Base-by-base conservation (phyloP, 768 basidiomycete genomes). In the Lentinula lateritia region DNA sequence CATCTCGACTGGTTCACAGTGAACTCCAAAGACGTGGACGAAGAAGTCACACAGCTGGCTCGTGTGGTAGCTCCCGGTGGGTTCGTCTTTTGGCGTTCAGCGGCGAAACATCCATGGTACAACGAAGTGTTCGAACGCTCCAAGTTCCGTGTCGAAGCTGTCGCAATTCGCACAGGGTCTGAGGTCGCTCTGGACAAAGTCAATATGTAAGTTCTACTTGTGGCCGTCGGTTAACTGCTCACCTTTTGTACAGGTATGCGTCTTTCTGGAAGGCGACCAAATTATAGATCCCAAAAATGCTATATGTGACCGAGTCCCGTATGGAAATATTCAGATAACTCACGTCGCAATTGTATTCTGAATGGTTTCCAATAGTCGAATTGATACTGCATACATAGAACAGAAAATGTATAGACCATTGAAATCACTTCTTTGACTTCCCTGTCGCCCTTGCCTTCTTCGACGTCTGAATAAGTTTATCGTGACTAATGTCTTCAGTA, bases 21-120 rank as follows among this genome's bases (percentile, higher is more conserved):
- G 0, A 77, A 79, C 3, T 75, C 80, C 15, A 69, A 71, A 60
- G 77, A 80, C 42, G 73, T 76, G 1, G 80, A 84, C 39, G 77
- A 80, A 39, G 87, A 89, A 67, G 76, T 87, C 18, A 66, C 69
- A 1, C 80, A 87, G 64, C 77, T 89, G 50, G 73, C 77, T 54
- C 76, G 86, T 1, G 87, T 84, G 1, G 70, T 89, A n/a, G 73
- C 78, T 0, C 70, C 77, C 0, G 85, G 83, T 0, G 90, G 89
- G 0, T 75, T 81, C 58, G 81, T 88, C 3, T 80, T 88, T 60
- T 90, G 85, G 85, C 76, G 90, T 0, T 84, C 82, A 12, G 87
- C 86, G 1, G 83, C 80, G 1, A 82, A 80, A 67, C 72, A 76
- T 57, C 88, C 88, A 5, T 89, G 88, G 88, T 89, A 88, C 69